Percentiles rank a stretch among this genome's conserved stretches.
Evolutionary conservation across 2,329 filamentous ascomycete genomes (phyloP).

Genomic region (Pyrenochaeta sp.): DNA sequence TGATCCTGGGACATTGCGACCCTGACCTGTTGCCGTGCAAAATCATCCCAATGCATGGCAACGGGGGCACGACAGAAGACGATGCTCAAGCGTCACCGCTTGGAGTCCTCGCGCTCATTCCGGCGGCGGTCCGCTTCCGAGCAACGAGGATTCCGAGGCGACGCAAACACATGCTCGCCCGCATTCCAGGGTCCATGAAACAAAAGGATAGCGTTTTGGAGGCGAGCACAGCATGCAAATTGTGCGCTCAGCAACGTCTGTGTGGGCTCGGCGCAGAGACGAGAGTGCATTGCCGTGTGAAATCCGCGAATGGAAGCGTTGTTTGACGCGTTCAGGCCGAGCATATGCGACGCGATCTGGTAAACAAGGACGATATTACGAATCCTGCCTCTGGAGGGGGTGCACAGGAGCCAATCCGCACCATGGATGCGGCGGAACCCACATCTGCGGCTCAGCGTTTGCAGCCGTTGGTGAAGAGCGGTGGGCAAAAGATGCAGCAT

Average conservation of each 20-base stretch:
- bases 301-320: slow-evolving; percentile 18
- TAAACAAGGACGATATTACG: slow-evolving; percentile 18
- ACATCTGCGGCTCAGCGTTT: slow-evolving; percentile 42
- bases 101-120: slow-evolving; percentile 12
- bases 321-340: slow-evolving; percentile 28
- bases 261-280: slow-evolving; percentile 8
- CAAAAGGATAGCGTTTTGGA: background rate
- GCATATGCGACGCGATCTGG: slow-evolving; percentile 29
- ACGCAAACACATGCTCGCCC: slow-evolving; percentile 24
- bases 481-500: slow-evolving; percentile 23
- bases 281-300: slow-evolving; percentile 8
- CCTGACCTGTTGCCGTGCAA: slow-evolving; percentile 19
- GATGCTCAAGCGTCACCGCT: slow-evolving; percentile 26
- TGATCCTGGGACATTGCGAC: slow-evolving; percentile 11
- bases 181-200: slow-evolving; percentile 33
- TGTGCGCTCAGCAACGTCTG: slow-evolving; percentile 9
- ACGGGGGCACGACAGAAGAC: slow-evolving; percentile 30
- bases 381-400: slow-evolving; percentile 8
- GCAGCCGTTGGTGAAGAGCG: slow-evolving; percentile 35
- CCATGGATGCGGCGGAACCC: slow-evolving; percentile 17
- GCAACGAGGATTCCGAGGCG: slow-evolving; percentile 27
- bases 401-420: slow-evolving; percentile 21
- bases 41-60: slow-evolving; percentile 34
- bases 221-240: slow-evolving; percentile 17
- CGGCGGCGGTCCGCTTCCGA: slow-evolving; percentile 19